Evolutionary conservation across 2,329 filamentous ascomycete species (phyloP).

Genomic region (Pestalotiopsis sp.): DNA sequence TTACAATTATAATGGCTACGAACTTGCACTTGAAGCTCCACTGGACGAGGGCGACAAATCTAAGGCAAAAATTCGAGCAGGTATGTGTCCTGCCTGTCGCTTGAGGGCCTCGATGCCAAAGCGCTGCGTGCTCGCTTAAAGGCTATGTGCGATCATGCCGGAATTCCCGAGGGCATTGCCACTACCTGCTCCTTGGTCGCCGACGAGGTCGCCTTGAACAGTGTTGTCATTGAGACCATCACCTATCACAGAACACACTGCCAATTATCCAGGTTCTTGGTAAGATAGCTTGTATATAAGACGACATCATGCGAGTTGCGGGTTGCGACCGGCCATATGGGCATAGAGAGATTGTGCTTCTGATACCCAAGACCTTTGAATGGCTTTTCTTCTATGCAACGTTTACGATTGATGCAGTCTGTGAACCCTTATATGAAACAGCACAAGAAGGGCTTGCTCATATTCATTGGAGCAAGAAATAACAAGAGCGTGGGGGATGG

Average conservation of each 20-base stretch:
- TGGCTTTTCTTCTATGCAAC: neutral
- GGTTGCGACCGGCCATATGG: neutral
- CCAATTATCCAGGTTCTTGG: neutral
- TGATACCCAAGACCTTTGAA: neutral
- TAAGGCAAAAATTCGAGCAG: neutral
- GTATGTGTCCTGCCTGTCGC: neutral
- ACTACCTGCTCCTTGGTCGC: neutral
- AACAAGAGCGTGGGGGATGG: too few relatives aligned
- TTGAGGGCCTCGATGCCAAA: neutral
- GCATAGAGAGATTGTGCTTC: neutral
- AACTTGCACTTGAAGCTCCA: neutral
- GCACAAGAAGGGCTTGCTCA: neutral
- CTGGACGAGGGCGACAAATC: neutral
- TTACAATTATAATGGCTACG: neutral
- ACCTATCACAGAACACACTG: too few relatives aligned
- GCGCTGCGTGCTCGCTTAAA: neutral
- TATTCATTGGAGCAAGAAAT: neutral
- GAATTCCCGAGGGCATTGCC: neutral
- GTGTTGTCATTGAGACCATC: neutral
- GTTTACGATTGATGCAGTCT: neutral
- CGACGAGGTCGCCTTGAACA: neutral
- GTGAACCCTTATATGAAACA: fast-evolving
- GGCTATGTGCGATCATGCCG: neutral
- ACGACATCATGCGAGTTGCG: too few relatives aligned
- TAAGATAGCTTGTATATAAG: too few relatives aligned